Conservation (phyloP, 768 basidiomycete genomes). For the Chalciporus pseudorubinellus region DNA sequence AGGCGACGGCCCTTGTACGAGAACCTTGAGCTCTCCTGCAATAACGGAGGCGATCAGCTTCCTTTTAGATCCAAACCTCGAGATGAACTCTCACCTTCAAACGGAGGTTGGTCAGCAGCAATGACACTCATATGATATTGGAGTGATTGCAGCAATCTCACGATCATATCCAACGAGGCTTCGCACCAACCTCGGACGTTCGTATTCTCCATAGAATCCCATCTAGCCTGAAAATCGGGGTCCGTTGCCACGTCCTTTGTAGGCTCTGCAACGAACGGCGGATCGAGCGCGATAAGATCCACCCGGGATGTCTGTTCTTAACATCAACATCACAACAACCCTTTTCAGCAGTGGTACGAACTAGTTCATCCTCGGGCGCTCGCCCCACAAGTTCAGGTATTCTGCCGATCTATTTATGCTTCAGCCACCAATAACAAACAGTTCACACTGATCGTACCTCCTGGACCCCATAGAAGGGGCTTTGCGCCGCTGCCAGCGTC, state of each 20-base stretch:
- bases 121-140: constrained; percentile 48
- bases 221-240: constrained; percentile 52
- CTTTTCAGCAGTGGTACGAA: constrained; percentile 10
- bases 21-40: constrained; percentile 66
- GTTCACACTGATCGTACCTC: constrained; percentile 19
- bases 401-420: constrained; percentile 10
- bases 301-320: constrained; percentile 32
- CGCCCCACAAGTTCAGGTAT: neutral
- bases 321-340: constrained; percentile 11
- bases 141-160: constrained; percentile 52
- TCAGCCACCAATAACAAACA: constrained; percentile 1
- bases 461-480: constrained; percentile 3
- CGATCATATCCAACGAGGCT: constrained; percentile 49
- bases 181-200: constrained; percentile 70
- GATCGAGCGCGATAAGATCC: constrained; percentile 75
- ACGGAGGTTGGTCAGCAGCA: constrained; percentile 54
- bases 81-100: constrained; percentile 46
- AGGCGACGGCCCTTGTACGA: constrained; percentile 35
- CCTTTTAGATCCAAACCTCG: neutral
- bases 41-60: constrained; percentile 3
- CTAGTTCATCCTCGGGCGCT: constrained; percentile 18
- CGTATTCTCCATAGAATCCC: constrained; percentile 50
- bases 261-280: constrained; percentile 59
- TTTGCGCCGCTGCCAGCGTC: constrained; percentile 24
- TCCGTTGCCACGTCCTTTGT: constrained; percentile 14